These are phyloP conservation scores for Lindgomyces ingoldianus DNA, from an alignment of 495 filamentous ascomycete genomes.

Conservation along the genomic window DNA sequence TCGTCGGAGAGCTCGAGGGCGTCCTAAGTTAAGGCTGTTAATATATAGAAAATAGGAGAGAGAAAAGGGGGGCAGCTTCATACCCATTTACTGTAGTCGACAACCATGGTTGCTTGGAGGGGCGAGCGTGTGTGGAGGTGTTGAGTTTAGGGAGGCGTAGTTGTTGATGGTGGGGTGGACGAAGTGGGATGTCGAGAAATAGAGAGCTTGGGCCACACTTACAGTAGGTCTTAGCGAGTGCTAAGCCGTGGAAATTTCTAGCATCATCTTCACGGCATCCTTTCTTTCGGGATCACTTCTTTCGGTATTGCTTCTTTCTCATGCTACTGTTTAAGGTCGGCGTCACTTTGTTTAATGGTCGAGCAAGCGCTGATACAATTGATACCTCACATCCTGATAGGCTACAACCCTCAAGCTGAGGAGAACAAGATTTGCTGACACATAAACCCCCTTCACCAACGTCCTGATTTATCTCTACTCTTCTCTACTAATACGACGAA, in stretches of 20 bases:
- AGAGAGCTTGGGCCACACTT: not conserved
- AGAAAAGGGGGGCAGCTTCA: constrained; percentile 39
- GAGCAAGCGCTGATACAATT: too few species aligned
- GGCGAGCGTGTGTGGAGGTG: not conserved
- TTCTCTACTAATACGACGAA: not conserved
- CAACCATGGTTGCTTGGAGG: constrained; percentile 59
- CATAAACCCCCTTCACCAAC: too few species aligned
- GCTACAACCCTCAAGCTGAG: too few species aligned
- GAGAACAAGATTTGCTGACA: too few species aligned
- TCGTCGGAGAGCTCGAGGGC: constrained; percentile 94
- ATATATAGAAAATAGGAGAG: constrained; percentile 13
- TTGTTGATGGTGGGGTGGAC: not conserved
- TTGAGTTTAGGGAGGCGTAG: not conserved
- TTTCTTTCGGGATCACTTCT: not conserved
- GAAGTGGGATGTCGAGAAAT: not conserved
- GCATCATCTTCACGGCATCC: too few species aligned
- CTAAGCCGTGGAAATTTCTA: not conserved
- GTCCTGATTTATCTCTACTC: not conserved
- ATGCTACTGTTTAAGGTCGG: too few species aligned
- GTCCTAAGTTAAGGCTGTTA: constrained; percentile 55
- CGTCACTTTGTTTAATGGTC: too few species aligned
- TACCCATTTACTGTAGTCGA: constrained; percentile 96
- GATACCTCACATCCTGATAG: too few species aligned
- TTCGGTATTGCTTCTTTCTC: too few species aligned
- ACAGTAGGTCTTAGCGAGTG: not conserved